Conservation (phyloP, 805 yeast species). For the Wickerhamomyces rabaulensis region DNA sequence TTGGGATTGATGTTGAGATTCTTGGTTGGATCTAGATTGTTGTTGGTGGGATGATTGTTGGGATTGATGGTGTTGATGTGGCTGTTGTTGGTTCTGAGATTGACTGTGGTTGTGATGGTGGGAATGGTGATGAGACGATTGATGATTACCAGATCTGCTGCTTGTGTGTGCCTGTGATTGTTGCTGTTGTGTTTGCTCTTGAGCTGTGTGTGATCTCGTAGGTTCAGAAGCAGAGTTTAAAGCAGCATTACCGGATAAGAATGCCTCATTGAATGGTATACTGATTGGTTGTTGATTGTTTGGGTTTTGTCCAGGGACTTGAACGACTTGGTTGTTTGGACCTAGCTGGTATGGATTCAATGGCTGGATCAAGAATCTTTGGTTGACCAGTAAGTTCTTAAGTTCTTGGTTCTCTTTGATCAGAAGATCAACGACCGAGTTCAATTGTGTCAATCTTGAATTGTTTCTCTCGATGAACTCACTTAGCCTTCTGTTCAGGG, state of each 20-base stretch:
- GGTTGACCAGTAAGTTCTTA: constrained; percentile 16
- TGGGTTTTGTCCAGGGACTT: constrained; percentile 21
- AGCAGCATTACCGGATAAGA: background rate
- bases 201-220: constrained; percentile 13
- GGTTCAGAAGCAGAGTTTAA: background rate
- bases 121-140: background rate
- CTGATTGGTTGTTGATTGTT: constrained; percentile 12
- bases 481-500: constrained; percentile 17
- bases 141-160: constrained; percentile 17
- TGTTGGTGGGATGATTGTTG: constrained; percentile 9
- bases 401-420: constrained; percentile 24
- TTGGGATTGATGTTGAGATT: constrained; percentile 10
- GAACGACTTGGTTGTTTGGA: constrained; percentile 6
- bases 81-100: constrained; percentile 1
- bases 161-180: constrained; percentile 15
- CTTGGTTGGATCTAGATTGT: constrained; percentile 15
- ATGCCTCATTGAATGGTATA: constrained; percentile 9
- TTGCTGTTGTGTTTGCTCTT: constrained; percentile 20
- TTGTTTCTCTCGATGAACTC: constrained; percentile 20
- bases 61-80: constrained; percentile 22
- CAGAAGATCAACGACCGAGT: constrained; percentile 18
- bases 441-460: constrained; percentile 17
- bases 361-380: constrained; percentile 23
- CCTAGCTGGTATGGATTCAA: constrained; percentile 27
- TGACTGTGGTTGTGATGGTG: background rate